Conservation (phyloP, 169 alveolate genomes). For the Eimeria sp. region DNA sequence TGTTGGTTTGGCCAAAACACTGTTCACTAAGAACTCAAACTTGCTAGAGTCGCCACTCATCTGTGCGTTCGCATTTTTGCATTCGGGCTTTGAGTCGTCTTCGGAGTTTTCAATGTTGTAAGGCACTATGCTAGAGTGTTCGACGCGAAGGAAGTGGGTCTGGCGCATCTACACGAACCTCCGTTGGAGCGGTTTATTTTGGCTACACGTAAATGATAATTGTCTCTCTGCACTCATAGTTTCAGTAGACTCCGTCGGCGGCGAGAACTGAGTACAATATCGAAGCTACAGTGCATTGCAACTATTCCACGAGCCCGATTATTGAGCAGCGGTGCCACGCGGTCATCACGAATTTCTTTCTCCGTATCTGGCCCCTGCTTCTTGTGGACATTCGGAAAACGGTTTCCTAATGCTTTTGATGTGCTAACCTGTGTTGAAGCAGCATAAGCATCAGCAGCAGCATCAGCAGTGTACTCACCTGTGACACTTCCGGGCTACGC, state of each 20-base stretch:
- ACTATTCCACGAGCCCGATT: background rate
- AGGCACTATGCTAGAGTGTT: background rate
- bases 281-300: background rate
- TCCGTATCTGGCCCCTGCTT: background rate
- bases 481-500: too few species aligned
- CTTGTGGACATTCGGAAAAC: background rate
- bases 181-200: background rate
- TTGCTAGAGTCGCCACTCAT: background rate
- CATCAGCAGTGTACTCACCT: too few species aligned
- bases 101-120: background rate
- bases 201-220: background rate
- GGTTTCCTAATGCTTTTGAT: background rate
- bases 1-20: background rate
- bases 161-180: background rate
- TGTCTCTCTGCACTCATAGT: background rate
- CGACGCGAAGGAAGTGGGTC: background rate
- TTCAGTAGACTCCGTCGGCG: background rate
- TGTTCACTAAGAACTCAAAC: background rate
- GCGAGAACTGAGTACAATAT: background rate
- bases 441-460: too few species aligned
- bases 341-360: background rate
- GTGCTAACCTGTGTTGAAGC: background rate
- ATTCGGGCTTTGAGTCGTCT: background rate
- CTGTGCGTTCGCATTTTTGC: background rate
- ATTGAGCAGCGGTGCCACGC: background rate